Base-by-base conservation (phyloP, 352 stramenopile species). In the Aphanomyces euteiches region DNA sequence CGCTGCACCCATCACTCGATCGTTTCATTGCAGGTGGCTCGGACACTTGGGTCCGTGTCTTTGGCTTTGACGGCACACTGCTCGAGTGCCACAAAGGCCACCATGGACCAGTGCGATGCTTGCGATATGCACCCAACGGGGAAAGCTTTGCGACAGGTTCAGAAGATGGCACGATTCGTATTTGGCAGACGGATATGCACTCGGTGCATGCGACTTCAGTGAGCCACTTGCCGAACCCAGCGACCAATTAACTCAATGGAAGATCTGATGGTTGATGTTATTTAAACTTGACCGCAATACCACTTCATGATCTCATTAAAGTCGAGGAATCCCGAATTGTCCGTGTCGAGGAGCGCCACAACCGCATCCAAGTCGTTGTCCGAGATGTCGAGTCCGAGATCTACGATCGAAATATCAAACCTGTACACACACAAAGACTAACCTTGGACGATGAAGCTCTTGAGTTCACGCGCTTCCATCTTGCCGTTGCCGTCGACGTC, bases 121-220 rank as follows among this genome's bases (percentile, higher is more conserved):
- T 99, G 72, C 88, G 96, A 47, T 99, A 98, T 85, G 78, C 87
- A 28, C 96, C 97, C 5, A 85, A 78, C 67, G 97, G 96, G 36
- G 86, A 94, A 69, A 95, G 84, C 28, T 98, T 98, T 78, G 96
- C 96, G 4, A 98, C 94, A 12, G 97, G 96, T 21, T 98, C 90
- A 4, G 96, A 99, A 76, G 97, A 99, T 81, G 97, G 96, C 60
- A 99, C 96, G 48, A 98, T 99, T 81, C 93, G 96, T 72, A 90
- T 99, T 66, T 99, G 96, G 96, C 87, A 93, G 69, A 93, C 77
- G 56, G 85, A 93, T 28, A 28, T 28, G 28, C 28, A 28, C 28
- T 28, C 28, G 28, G 28, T 28, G 28, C 28, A 28, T 28, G 28
- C 70, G 87, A 77, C 28, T 19, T 36, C 47, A 17, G 56, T 36